Evolutionary conservation across 352 stramenopile genomes (phyloP), one percentile per base, ranked within the genome.

Genomic region (Pythium monospermum): DNA sequence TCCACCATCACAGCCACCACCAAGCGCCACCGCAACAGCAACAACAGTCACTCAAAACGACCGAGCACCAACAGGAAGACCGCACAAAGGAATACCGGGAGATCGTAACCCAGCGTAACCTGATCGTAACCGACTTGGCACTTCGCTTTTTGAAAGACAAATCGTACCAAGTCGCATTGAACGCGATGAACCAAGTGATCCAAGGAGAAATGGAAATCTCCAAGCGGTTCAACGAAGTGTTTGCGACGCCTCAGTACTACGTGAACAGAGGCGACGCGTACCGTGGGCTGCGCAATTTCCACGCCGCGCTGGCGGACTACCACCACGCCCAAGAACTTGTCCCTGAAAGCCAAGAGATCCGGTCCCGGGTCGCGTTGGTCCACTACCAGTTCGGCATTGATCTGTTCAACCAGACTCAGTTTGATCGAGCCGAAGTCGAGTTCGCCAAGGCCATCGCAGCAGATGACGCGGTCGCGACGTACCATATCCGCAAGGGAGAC

Each of bases 381-480:
- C 81, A 90, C 52, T 94, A 90, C 52, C 72, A 87, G 23, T 90
- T 94, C 48, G 81, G 83, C 16, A 70, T 92, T 25, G 68, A 89
- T 26, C 54, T 89, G 6, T 90, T 92, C 63, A 92, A 92, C 47
- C 56, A 64, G 45, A 77, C 61, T 13, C 66, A 74, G 42, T 94
- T 92, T 31, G 64, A 86, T 38, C 84, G 79, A 45, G 81, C 81
- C 4, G 78, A 88, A 40, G 42, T 92, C n/a, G 83, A 91, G 53
- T 86, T 84, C 45, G 54, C 36, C n/a, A 61, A 58, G 16, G 75
- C 75, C 10, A 86, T 91, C 43, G 61, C 65, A 16, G 63, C 86
- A 3, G 77, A 94, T 40, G 27, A 59, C 2, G 53, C 46, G 0
- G 67, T 94, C 2, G 57, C 78, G 5, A 69, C 60, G 4, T 94